phyloP scores from a whole-genome alignment of 257 asterid species.

The Nicotiana attenuata region DNA sequence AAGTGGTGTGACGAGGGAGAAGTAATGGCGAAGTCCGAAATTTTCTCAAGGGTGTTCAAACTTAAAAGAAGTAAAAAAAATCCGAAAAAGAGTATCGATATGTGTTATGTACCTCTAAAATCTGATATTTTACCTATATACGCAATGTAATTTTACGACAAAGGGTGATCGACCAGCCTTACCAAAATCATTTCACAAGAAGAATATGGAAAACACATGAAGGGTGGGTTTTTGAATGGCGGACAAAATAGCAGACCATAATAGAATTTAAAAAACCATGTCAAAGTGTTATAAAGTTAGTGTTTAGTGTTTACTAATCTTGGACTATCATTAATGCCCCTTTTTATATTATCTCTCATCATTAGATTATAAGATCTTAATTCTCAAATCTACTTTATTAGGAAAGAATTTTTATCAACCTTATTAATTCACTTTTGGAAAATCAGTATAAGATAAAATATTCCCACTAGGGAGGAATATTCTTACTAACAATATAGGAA shows the following conservation, averaged over 20 bases:
- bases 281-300: background rate
- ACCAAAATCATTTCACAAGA: background rate
- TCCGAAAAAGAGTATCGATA: too few relatives aligned
- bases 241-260: background rate
- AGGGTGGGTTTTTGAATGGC: background rate
- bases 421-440: background rate
- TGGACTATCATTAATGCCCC: conserved; percentile 4
- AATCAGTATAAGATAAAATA: background rate
- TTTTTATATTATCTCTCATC: background rate
- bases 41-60: too few relatives aligned
- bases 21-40: background rate
- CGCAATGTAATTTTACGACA: too few relatives aligned
- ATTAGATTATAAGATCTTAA: background rate
- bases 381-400: background rate
- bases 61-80: too few relatives aligned
- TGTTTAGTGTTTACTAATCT: background rate
- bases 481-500: background rate
- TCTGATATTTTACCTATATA: too few relatives aligned
- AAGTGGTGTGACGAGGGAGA: background rate
- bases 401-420: background rate
- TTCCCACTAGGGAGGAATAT: background rate
- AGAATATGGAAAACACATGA: background rate
- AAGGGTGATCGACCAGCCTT: too few relatives aligned
- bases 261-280: background rate
- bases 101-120: too few relatives aligned